Conservation (phyloP, 1,284 basidiomycete species). For the Trametes versicolor region DNA sequence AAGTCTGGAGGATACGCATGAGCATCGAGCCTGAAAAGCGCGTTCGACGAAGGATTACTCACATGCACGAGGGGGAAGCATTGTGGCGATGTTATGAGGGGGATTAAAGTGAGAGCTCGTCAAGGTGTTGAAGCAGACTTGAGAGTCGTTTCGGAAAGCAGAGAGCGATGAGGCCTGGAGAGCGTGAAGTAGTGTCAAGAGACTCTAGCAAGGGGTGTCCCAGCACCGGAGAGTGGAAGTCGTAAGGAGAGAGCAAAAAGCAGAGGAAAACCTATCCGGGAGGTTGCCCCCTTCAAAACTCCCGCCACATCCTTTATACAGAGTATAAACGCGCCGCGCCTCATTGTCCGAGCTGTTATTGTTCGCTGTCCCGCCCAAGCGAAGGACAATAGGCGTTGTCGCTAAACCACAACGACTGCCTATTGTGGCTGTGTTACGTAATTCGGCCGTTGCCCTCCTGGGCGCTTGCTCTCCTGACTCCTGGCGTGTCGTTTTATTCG, state of each 20-base stretch:
- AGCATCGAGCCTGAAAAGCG: not conserved
- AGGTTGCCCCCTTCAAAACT: constrained; percentile 14
- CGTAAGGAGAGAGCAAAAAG: constrained; percentile 13
- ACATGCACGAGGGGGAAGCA: constrained; percentile 29
- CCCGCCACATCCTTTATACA: constrained; percentile 17
- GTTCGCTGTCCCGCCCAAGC: constrained; percentile 17
- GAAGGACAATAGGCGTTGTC: constrained; percentile 28
- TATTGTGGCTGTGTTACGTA: constrained; percentile 29
- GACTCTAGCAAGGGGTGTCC: constrained; percentile 33
- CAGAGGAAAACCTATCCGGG: constrained; percentile 18
- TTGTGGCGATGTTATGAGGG: constrained; percentile 2
- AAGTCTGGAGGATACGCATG: constrained; percentile 52
- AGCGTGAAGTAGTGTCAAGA: constrained; percentile 10
- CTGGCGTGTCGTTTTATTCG: too few relatives aligned
- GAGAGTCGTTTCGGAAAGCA: constrained; percentile 16
- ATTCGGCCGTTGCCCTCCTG: constrained; percentile 3
- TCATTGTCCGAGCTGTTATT: constrained; percentile 34
- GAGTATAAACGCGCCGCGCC: constrained; percentile 10
- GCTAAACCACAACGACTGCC: constrained; percentile 34
- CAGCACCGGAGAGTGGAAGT: constrained; percentile 36
- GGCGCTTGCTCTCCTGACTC: not conserved
- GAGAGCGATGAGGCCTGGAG: constrained; percentile 13
- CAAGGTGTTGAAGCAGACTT: constrained; percentile 1
- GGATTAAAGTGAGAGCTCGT: not conserved
- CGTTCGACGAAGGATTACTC: not conserved